These are phyloP conservation scores for Plasmopara muralis DNA, from an alignment of 352 stramenopile species.

Conservation along the genomic window DNA sequence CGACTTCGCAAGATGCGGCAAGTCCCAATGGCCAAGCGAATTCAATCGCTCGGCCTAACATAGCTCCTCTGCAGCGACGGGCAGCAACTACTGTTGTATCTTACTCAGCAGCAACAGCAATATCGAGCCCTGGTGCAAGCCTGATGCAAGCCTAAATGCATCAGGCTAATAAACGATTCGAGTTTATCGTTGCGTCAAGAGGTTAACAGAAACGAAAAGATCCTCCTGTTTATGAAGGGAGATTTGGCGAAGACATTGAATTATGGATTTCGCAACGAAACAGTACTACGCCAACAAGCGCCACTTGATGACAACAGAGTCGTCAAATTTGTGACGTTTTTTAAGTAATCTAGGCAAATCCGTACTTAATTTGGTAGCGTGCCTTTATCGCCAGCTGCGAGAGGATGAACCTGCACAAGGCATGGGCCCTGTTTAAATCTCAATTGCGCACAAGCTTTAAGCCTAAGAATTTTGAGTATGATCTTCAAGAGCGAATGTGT, in stretches of 20 bases:
- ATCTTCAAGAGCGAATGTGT: background rate
- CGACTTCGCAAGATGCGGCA: too few relatives aligned
- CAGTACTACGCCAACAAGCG: too few relatives aligned
- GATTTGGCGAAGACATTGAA: too few relatives aligned
- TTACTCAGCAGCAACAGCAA: background rate
- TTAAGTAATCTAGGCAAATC: too few relatives aligned
- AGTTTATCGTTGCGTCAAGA: background rate
- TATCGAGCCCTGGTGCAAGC: background rate
- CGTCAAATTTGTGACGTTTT: too few relatives aligned
- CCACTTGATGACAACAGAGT: too few relatives aligned
- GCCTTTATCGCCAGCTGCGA: conserved; percentile 7
- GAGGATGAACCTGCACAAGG: background rate
- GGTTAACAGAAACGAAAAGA: conserved; percentile 5
- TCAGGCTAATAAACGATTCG: background rate
- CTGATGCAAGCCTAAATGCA: background rate
- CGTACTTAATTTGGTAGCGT: conserved; percentile 11
- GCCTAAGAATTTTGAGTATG: background rate
- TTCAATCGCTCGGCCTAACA: too few relatives aligned
- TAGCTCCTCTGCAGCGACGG: background rate
- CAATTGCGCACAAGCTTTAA: background rate
- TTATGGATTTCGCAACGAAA: too few relatives aligned
- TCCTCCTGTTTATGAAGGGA: too few relatives aligned
- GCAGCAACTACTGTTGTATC: background rate
- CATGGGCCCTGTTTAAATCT: background rate
- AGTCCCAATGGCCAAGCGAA: background rate